Evolutionary conservation across 2,329 filamentous ascomycete genomes (phyloP).

Genomic region (Aspergillus uvarum): DNA sequence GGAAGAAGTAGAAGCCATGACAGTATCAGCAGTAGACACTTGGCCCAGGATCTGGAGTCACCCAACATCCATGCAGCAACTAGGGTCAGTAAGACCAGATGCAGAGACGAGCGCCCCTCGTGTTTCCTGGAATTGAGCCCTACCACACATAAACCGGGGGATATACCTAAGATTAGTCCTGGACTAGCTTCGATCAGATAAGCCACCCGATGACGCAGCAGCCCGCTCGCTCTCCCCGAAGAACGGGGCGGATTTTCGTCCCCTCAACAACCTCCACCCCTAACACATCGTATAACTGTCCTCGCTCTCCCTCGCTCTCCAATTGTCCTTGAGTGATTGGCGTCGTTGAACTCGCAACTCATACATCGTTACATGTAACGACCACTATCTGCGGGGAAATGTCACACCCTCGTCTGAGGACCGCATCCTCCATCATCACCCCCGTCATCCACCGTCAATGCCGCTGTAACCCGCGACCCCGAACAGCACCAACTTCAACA

Average conservation of each 20-base stretch:
- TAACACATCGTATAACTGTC: not conserved
- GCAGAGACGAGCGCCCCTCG: not conserved
- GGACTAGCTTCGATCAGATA: slow-evolving; percentile 13
- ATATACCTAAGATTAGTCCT: not conserved
- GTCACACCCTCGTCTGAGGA: slow-evolving; percentile 22
- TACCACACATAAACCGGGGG: not conserved
- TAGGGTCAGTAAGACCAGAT: not conserved
- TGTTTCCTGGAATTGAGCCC: not conserved
- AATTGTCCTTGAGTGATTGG: not conserved
- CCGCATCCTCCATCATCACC: not conserved
- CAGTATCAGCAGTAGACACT: too few species aligned
- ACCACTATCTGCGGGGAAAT: not conserved
- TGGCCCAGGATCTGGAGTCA: too few species aligned
- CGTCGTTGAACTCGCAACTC: not conserved
- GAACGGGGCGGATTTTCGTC: slow-evolving; percentile 17
- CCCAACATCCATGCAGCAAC: not conserved
- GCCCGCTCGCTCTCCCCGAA: slow-evolving; percentile 10
- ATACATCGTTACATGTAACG: not conserved
- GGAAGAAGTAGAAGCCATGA: too few species aligned
- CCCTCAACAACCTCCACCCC: not conserved
- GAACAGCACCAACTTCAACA: not conserved
- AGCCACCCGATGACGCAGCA: slow-evolving; percentile 22
- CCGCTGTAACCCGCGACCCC: not conserved
- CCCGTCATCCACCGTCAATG: slow-evolving; percentile 8
- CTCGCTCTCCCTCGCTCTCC: not conserved